These are phyloP conservation scores for Suhomyces emberorum DNA, from an alignment of 805 yeast species.

Conservation along the genomic window DNA sequence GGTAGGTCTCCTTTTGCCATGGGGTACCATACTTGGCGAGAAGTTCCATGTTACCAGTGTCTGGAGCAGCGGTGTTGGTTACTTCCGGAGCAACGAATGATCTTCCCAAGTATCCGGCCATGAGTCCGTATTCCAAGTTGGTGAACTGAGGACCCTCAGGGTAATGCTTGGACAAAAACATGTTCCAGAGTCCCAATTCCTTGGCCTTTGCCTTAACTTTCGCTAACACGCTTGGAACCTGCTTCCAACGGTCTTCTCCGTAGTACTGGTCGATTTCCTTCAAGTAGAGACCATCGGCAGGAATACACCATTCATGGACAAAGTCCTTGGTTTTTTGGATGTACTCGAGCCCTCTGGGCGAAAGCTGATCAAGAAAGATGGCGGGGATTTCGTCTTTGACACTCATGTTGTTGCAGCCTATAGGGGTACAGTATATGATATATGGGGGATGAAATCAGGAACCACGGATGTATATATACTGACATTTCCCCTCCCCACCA, in stretches of 20 bases:
- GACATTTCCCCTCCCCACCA: too few relatives aligned
- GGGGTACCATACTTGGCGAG: conserved; percentile 40
- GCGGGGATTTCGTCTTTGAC: conserved; percentile 39
- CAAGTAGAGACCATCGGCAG: conserved; percentile 49
- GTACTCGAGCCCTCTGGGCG: conserved; percentile 35
- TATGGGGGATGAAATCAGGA: too few relatives aligned
- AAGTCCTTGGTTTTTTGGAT: conserved; percentile 44
- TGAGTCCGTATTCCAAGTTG: conserved; percentile 60
- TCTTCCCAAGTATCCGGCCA: conserved; percentile 62
- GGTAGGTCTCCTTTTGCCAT: conserved; percentile 43
- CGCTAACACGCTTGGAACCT: conserved; percentile 47
- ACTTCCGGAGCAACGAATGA: conserved; percentile 55
- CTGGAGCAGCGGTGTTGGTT: conserved; percentile 60
- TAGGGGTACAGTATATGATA: too few relatives aligned
- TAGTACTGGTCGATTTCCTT: conserved; percentile 40
- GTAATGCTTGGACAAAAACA: conserved; percentile 50
- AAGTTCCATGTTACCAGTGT: conserved; percentile 61
- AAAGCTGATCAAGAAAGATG: conserved; percentile 32
- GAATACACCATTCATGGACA: conserved; percentile 54
- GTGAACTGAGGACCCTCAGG: conserved; percentile 55
- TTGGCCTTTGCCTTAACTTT: conserved; percentile 52
- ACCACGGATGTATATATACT: too few relatives aligned
- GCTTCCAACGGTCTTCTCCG: conserved; percentile 40
- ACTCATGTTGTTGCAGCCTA: conserved; percentile 15
- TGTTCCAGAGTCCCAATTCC: conserved; percentile 56